phyloP scores from a whole-genome alignment of 306 rosid genomes.

The Gillenia trifoliata region DNA sequence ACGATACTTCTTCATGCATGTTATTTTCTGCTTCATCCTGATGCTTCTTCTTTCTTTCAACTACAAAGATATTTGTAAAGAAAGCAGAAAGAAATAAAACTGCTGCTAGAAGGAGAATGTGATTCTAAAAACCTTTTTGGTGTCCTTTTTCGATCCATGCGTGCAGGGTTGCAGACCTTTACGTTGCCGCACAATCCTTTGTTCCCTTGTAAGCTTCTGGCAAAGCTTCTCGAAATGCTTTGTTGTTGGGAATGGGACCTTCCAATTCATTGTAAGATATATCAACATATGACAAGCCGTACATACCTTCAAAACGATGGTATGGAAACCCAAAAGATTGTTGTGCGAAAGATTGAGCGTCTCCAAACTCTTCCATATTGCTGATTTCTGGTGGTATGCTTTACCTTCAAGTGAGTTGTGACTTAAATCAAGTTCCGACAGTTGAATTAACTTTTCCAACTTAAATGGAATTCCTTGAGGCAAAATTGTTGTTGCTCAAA shows the following conservation, averaged over 20 bases:
- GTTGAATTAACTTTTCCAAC: no score
- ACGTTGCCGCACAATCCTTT: neutral
- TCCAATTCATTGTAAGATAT: no score
- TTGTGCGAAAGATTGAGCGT: no score
- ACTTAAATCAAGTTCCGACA: neutral
- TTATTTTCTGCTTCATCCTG: neutral
- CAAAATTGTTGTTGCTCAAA: no score
- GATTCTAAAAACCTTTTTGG: no score
- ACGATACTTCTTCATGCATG: neutral
- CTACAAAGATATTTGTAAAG: neutral
- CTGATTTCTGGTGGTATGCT: neutral
- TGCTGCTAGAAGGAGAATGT: neutral
- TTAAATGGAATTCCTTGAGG: no score
- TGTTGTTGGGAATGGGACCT: no score
- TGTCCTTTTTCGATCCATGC: neutral
- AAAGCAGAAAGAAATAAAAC: neutral
- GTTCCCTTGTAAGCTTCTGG: neutral
- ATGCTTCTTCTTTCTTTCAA: neutral
- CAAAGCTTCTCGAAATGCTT: no score
- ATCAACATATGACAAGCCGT: neutral
- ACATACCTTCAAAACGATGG: neutral
- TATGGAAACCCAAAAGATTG: neutral
- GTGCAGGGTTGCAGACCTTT: neutral
- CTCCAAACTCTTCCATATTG: neutral
- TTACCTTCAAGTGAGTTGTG: neutral